Evolutionary conservation across 345 rosid species (phyloP), one percentile per base, ranked within the genome.

Genomic region (Gossypium bickii): DNA sequence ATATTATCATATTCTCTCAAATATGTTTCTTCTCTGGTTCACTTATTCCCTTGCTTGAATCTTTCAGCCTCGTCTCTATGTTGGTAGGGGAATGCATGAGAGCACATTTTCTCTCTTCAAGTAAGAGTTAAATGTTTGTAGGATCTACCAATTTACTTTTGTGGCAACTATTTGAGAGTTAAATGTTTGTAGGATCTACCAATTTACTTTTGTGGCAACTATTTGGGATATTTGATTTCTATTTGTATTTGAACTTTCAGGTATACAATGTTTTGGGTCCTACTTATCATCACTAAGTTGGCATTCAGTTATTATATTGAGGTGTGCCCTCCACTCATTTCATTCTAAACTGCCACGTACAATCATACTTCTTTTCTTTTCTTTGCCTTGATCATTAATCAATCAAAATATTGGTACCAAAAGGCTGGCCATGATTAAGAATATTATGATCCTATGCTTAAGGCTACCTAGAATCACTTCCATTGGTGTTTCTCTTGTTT

Each of bases 81-180:
- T 96, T 82, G 98, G 98, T 47, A 88, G 99, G 87, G 99, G 98
- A 77, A 96, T 96, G 99, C 99, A 93, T 63, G 98, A 96, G 89
- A 93, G 99, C 70, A 49, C 92, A 27, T 84, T 89, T 74, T 89
- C 97, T 73, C 97, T 96, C 75, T 90, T 93, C 84, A 90, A 96
- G 99, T 96, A 85, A 82, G 92, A 44, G 52, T 78, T 75, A 53
- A 47, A 49, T 74, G 70, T 76, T 70, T 29, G 25, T 10, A 17
- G 18, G 72, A 27, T 51, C 4, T 4, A 9, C 11, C 11, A 38
- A 29, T 52, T 52, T 51, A 16, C 59, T 29, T 51, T 52, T 52
- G 60, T 29, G 17, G 48, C 20, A 18, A 51, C 22, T 20, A 29
- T 73, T 34, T 44, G 15, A 20, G 20, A 20, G 20, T 20, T 0